Base-by-base conservation (phyloP, 2,329 filamentous ascomycete species). In the Dothideomycetes sp. region DNA sequence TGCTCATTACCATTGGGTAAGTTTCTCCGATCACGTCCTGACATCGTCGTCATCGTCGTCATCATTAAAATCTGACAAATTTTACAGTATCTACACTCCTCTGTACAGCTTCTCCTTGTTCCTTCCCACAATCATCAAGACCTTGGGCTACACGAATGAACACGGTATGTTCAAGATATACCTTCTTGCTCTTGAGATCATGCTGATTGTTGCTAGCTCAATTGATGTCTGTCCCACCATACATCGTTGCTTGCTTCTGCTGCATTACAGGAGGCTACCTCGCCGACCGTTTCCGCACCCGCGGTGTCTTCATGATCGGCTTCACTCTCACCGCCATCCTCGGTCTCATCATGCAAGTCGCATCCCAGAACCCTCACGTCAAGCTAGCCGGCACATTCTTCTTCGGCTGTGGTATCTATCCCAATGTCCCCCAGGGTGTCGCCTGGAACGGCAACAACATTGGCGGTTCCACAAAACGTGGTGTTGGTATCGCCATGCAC, bases 401-500 rank as follows among this genome's bases (percentile, higher is more conserved):
- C 45, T 49, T 50, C 20, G 46, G 0, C 0, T 74, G 69, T 0
- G 78, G 78, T 0, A 80, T 82, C 47, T 76, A 76, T 55, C 68
- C 71, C 23, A 70, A 73, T 46, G 69, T 75, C 3, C 71, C 74
- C 5, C 64, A 73, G 22, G 69, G 68, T 29, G 64, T 76, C 41
- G 70, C 73, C 19, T 77, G 73, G 73, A 74, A 75, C 43, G 68
- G 67, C n/a, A 73, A 72, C 54, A 76, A 76, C 49, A 72, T 76
- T 34, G 70, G 69, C 2, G 71, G 70, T 4, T 68, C 67, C 24
- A 57, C 71, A 43, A 76, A 76, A 62, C 63, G 71, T 39, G 69
- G 65, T 30, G 70, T 72, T 8, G 71, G 71, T 12, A 73, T 75
- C 37, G 71, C 70, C 20, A 71, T 75, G 65, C 70, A 73, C 47